A percentile compares a stretch with the other conserved stretches of the same genome.
Evolutionary conservation across 192 early-diverging fungal species (phyloP).

Genomic region (Rhizophlyctis rosea): DNA sequence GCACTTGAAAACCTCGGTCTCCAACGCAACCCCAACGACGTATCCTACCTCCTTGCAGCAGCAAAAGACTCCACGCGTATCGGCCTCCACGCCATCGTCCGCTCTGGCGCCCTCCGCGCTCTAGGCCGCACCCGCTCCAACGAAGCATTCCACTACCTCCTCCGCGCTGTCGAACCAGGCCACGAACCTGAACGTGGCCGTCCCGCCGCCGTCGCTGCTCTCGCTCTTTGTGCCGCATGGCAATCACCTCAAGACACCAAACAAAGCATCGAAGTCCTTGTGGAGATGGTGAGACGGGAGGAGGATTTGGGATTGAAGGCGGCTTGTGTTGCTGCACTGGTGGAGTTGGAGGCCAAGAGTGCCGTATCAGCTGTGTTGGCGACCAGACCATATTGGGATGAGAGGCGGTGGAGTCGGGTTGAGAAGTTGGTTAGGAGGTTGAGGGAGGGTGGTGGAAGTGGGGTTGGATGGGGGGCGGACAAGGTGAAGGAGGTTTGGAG

Average conservation of each 20-base stretch:
- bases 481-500: slow-evolving; percentile 9
- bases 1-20: slow-evolving; percentile 35
- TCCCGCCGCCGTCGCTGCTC: slow-evolving; percentile 20
- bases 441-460: not conserved
- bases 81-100: slow-evolving; percentile 37
- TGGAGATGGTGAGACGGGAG: slow-evolving; percentile 13
- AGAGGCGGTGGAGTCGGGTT: slow-evolving; percentile 17
- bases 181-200: slow-evolving; percentile 19
- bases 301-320: not conserved
- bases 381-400: slow-evolving; percentile 6
- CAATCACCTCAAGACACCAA: not conserved
- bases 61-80: slow-evolving; percentile 30
- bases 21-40: slow-evolving; percentile 46
- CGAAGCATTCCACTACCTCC: slow-evolving; percentile 37
- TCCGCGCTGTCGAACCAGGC: slow-evolving; percentile 16
- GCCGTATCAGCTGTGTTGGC: slow-evolving; percentile 4
- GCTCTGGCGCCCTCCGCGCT: slow-evolving; percentile 38
- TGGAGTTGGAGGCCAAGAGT: slow-evolving; percentile 11
- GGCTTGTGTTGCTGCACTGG: slow-evolving; percentile 13
- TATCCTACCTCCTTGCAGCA: slow-evolving; percentile 33
- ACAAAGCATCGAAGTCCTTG: slow-evolving; percentile 16
- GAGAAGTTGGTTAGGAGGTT: slow-evolving; percentile 9
- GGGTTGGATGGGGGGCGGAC: not conserved
- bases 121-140: slow-evolving; percentile 38
- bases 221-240: slow-evolving; percentile 23